phyloP scores from a whole-genome alignment of 345 rosid species.

The Cardamine resedifolia region DNA sequence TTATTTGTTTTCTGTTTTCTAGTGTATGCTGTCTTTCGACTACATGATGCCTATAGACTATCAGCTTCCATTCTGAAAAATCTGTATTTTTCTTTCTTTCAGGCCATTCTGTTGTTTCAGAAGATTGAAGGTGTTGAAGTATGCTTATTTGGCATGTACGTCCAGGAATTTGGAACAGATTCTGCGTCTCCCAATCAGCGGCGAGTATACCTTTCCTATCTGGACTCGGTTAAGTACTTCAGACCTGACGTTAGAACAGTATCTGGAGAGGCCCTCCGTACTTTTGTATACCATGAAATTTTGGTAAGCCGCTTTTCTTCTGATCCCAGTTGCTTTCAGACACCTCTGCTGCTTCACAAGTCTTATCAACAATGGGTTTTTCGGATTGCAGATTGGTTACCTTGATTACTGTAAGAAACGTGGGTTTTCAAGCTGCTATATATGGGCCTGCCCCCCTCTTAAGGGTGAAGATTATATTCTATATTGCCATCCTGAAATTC shows the following conservation, averaged over 20 bases:
- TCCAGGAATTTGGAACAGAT: slow-evolving; percentile 98
- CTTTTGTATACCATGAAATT: slow-evolving; percentile 97
- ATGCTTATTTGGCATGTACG: slow-evolving; percentile 99
- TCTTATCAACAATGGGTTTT: slow-evolving; percentile 5
- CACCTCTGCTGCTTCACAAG: slow-evolving; percentile 15
- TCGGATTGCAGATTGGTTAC: slow-evolving; percentile 80
- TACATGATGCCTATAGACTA: neutral
- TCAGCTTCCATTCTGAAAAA: slow-evolving; percentile 12
- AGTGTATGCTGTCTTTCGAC: slow-evolving; percentile 8
- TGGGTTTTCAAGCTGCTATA: slow-evolving; percentile 98
- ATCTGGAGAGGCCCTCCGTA: slow-evolving; percentile 96
- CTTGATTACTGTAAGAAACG: slow-evolving; percentile 97
- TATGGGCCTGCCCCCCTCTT: slow-evolving; percentile 99
- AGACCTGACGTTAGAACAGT: slow-evolving; percentile 93
- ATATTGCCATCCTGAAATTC: slow-evolving; percentile 98
- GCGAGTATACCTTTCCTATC: slow-evolving; percentile 92
- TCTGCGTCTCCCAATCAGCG: slow-evolving; percentile 91
- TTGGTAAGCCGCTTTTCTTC: slow-evolving; percentile 51
- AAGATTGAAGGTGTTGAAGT: slow-evolving; percentile 99
- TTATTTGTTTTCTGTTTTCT: slow-evolving; percentile 18
- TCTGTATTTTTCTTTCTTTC: slow-evolving; percentile 35
- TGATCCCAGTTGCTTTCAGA: slow-evolving; percentile 7
- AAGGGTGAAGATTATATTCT: slow-evolving; percentile 99
- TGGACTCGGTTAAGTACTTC: slow-evolving; percentile 97
- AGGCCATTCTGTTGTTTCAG: slow-evolving; percentile 92